Evolutionary conservation across 1,139 yeast species (phyloP).

Genomic region (Blastobotrys apis): DNA sequence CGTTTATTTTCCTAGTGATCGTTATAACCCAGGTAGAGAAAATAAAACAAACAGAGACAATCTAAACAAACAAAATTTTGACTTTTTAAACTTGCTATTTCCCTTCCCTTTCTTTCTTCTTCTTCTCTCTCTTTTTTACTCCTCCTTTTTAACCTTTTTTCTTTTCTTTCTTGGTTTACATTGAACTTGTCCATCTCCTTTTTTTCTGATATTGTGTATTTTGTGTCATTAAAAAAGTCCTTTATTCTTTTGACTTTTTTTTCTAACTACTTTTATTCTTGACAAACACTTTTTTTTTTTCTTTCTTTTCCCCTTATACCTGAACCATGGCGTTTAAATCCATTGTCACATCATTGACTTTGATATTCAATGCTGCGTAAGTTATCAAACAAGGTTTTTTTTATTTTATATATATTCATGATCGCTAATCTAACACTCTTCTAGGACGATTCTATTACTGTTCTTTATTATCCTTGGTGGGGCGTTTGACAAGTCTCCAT

Average conservation of each 20-base stretch:
- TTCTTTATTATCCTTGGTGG: slow-evolving; percentile 66
- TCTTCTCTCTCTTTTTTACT: not conserved
- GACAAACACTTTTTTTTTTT: slow-evolving; percentile 1
- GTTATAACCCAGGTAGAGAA: not conserved
- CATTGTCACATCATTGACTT: slow-evolving; percentile 17
- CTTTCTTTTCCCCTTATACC: not conserved
- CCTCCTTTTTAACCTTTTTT: not conserved
- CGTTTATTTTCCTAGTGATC: too few relatives aligned
- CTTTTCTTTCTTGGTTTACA: not conserved
- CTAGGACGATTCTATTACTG: slow-evolving; percentile 50
- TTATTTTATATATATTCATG: not conserved
- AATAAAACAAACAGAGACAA: not conserved
- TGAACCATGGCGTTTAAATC: slow-evolving; percentile 14
- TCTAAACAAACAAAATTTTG: not conserved
- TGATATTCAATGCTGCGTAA: slow-evolving; percentile 27
- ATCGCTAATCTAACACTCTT: slow-evolving; percentile 25
- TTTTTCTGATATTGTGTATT: not conserved
- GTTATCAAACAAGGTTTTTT: too few relatives aligned
- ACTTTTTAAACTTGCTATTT: not conserved
- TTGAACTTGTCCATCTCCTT: not conserved
- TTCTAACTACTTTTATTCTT: not conserved
- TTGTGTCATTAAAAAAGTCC: not conserved
- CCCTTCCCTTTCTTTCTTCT: not conserved
- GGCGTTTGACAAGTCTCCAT: slow-evolving; percentile 43
- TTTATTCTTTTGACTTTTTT: not conserved